Evolutionary conservation across 495 filamentous ascomycete genomes (phyloP).

Genomic region (Hypoxylon trugodes): DNA sequence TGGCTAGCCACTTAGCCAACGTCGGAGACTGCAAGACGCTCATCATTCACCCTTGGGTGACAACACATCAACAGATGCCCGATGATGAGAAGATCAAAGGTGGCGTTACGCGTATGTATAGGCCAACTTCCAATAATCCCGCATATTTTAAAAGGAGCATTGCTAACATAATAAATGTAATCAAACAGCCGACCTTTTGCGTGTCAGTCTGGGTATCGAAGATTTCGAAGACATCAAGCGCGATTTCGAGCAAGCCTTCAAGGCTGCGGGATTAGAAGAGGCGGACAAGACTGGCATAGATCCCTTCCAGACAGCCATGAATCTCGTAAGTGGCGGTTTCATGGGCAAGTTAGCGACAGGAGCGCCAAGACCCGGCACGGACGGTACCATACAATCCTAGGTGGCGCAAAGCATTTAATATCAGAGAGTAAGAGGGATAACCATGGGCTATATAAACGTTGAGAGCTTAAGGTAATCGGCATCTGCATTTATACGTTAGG

Average conservation of each 20-base stretch:
- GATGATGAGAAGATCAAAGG: conserved; percentile 55
- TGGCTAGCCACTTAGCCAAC: conserved; percentile 51
- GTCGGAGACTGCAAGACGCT: conserved; percentile 56
- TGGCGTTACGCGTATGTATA: conserved; percentile 49
- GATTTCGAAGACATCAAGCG: conserved; percentile 52
- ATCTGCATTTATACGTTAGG: conserved; percentile 19
- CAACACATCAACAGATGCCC: conserved; percentile 54
- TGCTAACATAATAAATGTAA: background rate
- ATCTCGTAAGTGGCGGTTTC: conserved; percentile 44
- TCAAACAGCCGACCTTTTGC: conserved; percentile 46
- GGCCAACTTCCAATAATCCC: background rate
- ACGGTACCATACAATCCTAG: conserved; percentile 41
- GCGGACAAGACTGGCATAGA: conserved; percentile 39
- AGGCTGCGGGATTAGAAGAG: conserved; percentile 44
- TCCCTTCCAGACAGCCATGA: conserved; percentile 42
- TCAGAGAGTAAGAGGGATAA: conserved; percentile 2
- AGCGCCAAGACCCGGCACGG: conserved; percentile 42
- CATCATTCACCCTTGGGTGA: conserved; percentile 54
- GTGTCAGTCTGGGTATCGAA: conserved; percentile 52
- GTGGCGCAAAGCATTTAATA: background rate
- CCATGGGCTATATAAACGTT: background rate
- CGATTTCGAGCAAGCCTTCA: conserved; percentile 55
- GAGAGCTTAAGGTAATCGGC: conserved; percentile 2
- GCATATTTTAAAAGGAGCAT: background rate
- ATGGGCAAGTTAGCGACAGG: conserved; percentile 46